Evolutionary conservation across 805 yeast genomes (phyloP), one percentile per base, ranked within the genome.

Genomic region (Tetrapisispora fleetii): DNA sequence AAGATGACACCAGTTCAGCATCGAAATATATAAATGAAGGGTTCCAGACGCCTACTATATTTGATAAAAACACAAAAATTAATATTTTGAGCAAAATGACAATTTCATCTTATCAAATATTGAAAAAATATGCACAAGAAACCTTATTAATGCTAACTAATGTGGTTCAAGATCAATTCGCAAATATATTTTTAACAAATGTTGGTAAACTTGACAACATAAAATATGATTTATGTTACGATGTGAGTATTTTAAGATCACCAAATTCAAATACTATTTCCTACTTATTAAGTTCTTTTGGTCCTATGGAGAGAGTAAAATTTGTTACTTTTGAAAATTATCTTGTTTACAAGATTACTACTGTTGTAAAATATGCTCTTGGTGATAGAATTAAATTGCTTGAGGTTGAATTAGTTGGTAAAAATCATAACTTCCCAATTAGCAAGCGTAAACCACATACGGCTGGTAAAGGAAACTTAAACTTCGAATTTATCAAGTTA

Each of bases 81-180:
- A 89, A 91, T 62, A 67, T 90, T 33, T 67, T 91, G 45, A 86
- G 90, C 77, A 87, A 85, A 62, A 80, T 89, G 83, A 77, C 90
- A 1, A 71, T 71, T 39, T 73, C 81, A 54, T 79, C 91, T 0
- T 85, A 85, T 59, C 69, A 72, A 40, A 58, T 76, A 35, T 70
- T 91, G 50, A 78, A 77, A 48, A 76, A 74, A 51, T 80, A 79
- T 55, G 95, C 98, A 0, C 65, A 60, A 33, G 79, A 81, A 56
- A 83, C 98, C 0, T 70, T 84, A 51, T 69, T 63, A 4, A 71
- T 86, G 57, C 73, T 91, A 50, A 81, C 82, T 57, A 96, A 91
- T 61, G 83, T 81, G 32, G 83, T 85, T 4, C 79, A 76, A 48
- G 98, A 91, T 65, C 78, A 95, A 60, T 91, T 91, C 63, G 84